Base-by-base conservation (phyloP, 352 stramenopile genomes). In the Aphanomyces invadans region DNA sequence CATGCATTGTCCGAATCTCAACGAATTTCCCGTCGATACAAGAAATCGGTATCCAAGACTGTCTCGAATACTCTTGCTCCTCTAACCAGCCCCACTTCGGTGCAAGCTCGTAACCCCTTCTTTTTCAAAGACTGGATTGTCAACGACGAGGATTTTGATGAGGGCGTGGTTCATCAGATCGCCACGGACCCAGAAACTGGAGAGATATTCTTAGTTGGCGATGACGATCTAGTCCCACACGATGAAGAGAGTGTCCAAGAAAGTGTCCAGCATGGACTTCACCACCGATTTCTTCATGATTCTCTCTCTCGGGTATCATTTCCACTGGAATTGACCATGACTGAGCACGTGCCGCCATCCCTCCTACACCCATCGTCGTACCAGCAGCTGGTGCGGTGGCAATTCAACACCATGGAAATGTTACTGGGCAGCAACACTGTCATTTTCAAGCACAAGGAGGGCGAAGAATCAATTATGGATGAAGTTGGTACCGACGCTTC, bases 321-420 rank as follows among this genome's bases (percentile, higher is more conserved):
- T 57, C 49, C 49, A 32, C 49, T 57, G 19, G 49, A 57, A 29
- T 57, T 57, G 49, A 57, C 49, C 21, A 57, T 57, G 25, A 57
- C 49, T 10, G 49, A 49, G 19, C 28, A 19, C 23, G 9, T 57
- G 19, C 60, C 42, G 0, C 60, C 45, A 11, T 32, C 33, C 7
- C 33, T 67, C 9, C 23, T 57, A 12, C 49, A 57, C n/a, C 60
- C 44, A 31, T 33, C 49, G 2, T 32, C 60, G 45, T 67, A 33
- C 9, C 38, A 67, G 11, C 60, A 46, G 12, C 21, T 67, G 10
- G 60, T 67, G 28, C 60, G 48, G n/a, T 67, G 60, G 60, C 60
- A 67, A 33, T 67, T 67, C 32, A 51, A 67, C 46, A 59, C 60
- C 23, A 67, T 67, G 26, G 60, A 67, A 33, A 55, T 67, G 42